phyloP scores from a whole-genome alignment of 139 green algal species.

The Chlamydomonas sphaeroides region DNA sequence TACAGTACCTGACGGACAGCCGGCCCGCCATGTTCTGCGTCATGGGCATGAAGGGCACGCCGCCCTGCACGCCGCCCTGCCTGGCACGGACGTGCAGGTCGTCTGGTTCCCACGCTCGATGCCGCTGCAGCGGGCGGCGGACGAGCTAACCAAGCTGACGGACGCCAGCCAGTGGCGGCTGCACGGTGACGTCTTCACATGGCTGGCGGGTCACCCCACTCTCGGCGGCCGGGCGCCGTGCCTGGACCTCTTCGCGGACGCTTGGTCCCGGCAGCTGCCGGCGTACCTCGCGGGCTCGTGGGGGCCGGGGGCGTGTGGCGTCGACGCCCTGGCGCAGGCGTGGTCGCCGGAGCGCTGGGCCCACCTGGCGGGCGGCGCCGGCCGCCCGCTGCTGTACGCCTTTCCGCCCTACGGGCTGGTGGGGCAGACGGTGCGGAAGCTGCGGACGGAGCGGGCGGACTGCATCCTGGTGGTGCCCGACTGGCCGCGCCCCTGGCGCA shows the following conservation, averaged over 20 bases:
- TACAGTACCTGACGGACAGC: constrained; percentile 33
- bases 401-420: neutral
- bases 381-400: neutral
- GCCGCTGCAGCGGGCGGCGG: neutral
- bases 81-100: neutral
- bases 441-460: neutral
- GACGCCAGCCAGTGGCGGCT: neutral
- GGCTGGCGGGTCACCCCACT: neutral
- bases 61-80: neutral
- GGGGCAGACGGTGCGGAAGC: neutral
- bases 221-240: neutral
- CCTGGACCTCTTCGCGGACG: neutral
- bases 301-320: too few species aligned
- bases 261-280: neutral
- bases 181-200: neutral
- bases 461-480: neutral
- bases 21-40: neutral
- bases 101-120: too few species aligned
- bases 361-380: too few species aligned
- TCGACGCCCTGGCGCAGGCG: neutral
- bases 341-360: neutral
- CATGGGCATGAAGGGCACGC: too few species aligned
- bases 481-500: neutral
- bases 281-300: neutral
- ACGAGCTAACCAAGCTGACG: neutral